Evolutionary conservation across 306 rosid species (phyloP).

Genomic region (Citrullus colocynthis): DNA sequence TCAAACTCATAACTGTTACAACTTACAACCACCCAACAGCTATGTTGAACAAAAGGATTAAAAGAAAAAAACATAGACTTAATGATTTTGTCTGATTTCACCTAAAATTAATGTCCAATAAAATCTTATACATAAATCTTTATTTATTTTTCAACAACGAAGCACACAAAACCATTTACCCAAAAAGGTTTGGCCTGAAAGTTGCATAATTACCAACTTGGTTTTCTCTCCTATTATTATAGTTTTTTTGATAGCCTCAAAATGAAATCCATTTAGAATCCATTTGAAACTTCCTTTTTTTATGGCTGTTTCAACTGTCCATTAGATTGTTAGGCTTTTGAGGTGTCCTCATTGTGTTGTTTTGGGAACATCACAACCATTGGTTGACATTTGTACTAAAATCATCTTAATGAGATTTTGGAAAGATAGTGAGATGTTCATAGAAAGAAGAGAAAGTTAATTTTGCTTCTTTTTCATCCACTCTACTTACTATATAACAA

Average conservation of each 20-base stretch:
- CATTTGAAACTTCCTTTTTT: not conserved
- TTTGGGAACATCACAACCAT: not conserved
- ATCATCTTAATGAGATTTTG: not conserved
- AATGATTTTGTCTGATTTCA: slow-evolving; percentile 7
- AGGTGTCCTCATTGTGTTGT: not conserved
- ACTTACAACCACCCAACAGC: not conserved
- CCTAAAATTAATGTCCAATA: not conserved
- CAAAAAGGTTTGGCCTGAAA: not conserved
- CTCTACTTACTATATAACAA: not conserved
- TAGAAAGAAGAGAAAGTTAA: not conserved
- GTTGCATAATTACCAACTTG: not conserved
- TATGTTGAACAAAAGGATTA: not conserved
- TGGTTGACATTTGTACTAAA: slow-evolving; percentile 5
- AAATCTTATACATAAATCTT: not conserved
- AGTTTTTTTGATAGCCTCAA: not conserved
- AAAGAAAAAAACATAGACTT: not conserved
- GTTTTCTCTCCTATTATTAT: not conserved
- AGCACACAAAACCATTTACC: slow-evolving; percentile 4
- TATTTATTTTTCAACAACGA: not conserved
- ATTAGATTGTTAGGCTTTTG: slow-evolving; percentile 1
- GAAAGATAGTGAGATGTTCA: not conserved
- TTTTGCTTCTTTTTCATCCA: not conserved
- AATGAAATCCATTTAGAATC: not conserved
- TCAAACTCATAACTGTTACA: not conserved
- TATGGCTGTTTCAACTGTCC: not conserved